Evolutionary conservation across 1,139 yeast species (phyloP).

Genomic region (Pichia sp.): DNA sequence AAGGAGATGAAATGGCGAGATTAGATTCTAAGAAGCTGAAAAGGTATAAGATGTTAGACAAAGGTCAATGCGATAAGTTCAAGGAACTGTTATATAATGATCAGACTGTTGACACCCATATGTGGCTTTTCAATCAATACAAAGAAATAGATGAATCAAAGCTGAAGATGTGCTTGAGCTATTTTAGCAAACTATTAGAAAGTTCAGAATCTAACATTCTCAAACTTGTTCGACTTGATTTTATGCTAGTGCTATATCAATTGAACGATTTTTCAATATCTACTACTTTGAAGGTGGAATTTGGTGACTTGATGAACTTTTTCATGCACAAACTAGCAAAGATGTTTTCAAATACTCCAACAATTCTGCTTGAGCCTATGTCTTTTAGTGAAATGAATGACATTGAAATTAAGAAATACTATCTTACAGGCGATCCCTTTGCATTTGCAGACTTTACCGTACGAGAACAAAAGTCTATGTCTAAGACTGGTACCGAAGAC

Average conservation of each 20-base stretch:
- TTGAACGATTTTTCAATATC: conserved; percentile 33
- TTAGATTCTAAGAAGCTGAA: conserved; percentile 8
- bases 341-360: conserved; percentile 49
- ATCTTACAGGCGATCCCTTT: conserved; percentile 47
- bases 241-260: conserved; percentile 52
- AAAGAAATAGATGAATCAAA: conserved; percentile 59
- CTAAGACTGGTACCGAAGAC: conserved; percentile 14
- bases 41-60: conserved; percentile 22
- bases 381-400: conserved; percentile 47
- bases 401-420: conserved; percentile 32
- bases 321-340: conserved; percentile 61
- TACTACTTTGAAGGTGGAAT: conserved; percentile 41
- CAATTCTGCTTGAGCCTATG: conserved; percentile 54
- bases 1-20: conserved; percentile 14
- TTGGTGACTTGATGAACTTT: conserved; percentile 62
- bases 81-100: conserved; percentile 26
- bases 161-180: conserved; percentile 61
- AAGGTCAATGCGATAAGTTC: conserved; percentile 33
- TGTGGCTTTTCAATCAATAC: conserved; percentile 43
- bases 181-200: conserved; percentile 68
- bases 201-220: conserved; percentile 55
- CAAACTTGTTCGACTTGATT: conserved; percentile 70
- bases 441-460: conserved; percentile 3
- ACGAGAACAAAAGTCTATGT: conserved; percentile 11
- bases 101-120: conserved; percentile 26